Conservation (phyloP, 208 protist genomes). For the Angomonas ambiguus region DNA sequence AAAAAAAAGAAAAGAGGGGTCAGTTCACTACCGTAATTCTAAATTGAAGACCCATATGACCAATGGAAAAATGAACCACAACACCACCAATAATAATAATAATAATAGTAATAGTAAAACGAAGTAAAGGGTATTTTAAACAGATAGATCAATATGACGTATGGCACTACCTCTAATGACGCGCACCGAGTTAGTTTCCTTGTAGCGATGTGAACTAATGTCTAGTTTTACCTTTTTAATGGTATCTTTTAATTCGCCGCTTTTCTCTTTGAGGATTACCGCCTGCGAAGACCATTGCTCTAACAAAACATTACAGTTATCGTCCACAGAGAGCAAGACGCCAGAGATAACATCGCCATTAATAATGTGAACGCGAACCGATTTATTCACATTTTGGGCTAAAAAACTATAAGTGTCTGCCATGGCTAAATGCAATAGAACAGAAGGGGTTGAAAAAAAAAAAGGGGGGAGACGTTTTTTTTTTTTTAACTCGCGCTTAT, state of each 20-base stretch:
- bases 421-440: conserved; percentile 9
- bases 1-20: no score
- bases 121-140: background rate
- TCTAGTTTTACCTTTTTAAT: background rate
- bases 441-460: conserved; percentile 5
- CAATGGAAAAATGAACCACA: no score
- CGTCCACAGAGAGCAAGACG: conserved; percentile 60
- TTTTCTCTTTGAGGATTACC: background rate
- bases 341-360: conserved; percentile 20
- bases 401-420: conserved; percentile 51
- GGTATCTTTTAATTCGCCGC: no score
- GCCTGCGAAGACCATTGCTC: conserved; percentile 22
- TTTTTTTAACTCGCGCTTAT: no score
- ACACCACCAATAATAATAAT: no score
- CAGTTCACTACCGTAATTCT: no score
- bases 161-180: background rate
- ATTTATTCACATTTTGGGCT: conserved; percentile 31
- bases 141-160: background rate
- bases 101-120: no score
- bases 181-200: background rate
- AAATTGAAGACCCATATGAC: no score
- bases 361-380: conserved; percentile 27
- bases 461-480: conserved; percentile 10
- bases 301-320: conserved; percentile 63
- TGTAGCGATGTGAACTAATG: background rate